These are phyloP conservation scores for Ascosphaera apis DNA, from an alignment of 2,329 filamentous ascomycete genomes.

Conservation along the genomic window DNA sequence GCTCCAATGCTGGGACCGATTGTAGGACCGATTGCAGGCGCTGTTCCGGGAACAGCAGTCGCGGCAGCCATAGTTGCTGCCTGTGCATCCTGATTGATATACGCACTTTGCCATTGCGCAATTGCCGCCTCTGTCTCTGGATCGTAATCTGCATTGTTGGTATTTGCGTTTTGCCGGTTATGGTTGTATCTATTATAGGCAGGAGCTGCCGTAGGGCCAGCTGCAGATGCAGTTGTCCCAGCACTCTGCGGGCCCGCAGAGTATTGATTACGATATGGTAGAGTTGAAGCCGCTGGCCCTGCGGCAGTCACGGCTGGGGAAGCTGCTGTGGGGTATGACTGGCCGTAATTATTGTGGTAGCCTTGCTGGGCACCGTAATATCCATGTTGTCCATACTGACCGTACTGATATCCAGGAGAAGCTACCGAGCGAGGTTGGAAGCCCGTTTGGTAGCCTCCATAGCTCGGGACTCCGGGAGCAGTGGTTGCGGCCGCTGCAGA, in stretches of 20 bases:
- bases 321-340: not conserved
- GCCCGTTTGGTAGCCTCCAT: conserved; percentile 13
- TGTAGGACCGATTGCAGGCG: conserved; percentile 22
- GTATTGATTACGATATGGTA: conserved; percentile 10
- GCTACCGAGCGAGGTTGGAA: conserved; percentile 39
- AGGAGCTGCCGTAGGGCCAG: conserved; percentile 17
- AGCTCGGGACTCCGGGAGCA: conserved; percentile 16
- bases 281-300: conserved; percentile 15
- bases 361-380: not conserved
- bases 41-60: conserved; percentile 15
- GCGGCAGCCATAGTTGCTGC: conserved; percentile 11
- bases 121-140: conserved; percentile 78
- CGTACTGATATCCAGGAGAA: not conserved
- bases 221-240: conserved; percentile 10
- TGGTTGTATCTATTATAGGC: conserved; percentile 21
- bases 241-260: conserved; percentile 10
- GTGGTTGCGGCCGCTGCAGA: conserved; percentile 8
- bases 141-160: conserved; percentile 24
- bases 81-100: conserved; percentile 37
- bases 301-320: conserved; percentile 10
- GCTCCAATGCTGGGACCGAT: conserved; percentile 16
- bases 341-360: not conserved
- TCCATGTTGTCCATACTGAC: not conserved
- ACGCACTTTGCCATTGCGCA: conserved; percentile 85
- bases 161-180: conserved; percentile 29